These are phyloP conservation scores for Lenzites betulinus DNA, from an alignment of 768 basidiomycete genomes.

Conservation along the genomic window DNA sequence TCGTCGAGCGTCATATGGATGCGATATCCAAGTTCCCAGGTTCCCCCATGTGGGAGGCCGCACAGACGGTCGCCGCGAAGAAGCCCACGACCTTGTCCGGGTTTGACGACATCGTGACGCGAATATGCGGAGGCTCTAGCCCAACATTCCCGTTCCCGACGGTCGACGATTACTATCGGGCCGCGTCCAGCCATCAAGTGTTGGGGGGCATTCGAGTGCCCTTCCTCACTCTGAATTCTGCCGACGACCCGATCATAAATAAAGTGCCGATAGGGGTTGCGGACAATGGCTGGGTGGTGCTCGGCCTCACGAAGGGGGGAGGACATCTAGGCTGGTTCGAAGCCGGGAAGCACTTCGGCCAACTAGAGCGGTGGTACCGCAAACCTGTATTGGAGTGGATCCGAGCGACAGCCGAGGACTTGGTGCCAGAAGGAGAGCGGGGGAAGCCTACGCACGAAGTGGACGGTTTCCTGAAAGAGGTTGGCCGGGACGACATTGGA, in stretches of 20 bases:
- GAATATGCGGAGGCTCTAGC: conserved; percentile 66
- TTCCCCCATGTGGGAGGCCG: conserved; percentile 50
- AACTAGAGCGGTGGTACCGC: conserved; percentile 60
- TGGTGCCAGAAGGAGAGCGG: conserved; percentile 41
- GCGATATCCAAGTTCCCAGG: conserved; percentile 52
- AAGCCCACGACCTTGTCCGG: conserved; percentile 55
- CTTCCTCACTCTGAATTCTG: conserved; percentile 72
- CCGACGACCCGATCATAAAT: conserved; percentile 76
- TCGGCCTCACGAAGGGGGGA: conserved; percentile 63
- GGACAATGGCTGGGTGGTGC: conserved; percentile 55
- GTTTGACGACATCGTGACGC: conserved; percentile 66
- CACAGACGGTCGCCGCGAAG: conserved; percentile 45
- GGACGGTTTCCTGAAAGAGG: conserved; percentile 64
- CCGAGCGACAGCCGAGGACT: conserved; percentile 53
- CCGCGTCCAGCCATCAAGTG: conserved; percentile 61
- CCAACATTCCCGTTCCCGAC: conserved; percentile 49
- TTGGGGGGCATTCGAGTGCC: conserved; percentile 66
- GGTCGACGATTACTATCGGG: conserved; percentile 49
- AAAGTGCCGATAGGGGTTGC: conserved; percentile 59
- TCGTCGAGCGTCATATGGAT: conserved; percentile 54
- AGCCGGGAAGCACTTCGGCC: conserved; percentile 16
- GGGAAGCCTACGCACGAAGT: conserved; percentile 44
- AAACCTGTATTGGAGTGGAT: conserved; percentile 76
- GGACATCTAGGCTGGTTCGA: conserved; percentile 89
- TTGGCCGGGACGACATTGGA: conserved; percentile 56